Evolutionary conservation across 768 basidiomycete genomes (phyloP), one percentile per base, ranked within the genome.

Genomic region (Lepiota venenata): DNA sequence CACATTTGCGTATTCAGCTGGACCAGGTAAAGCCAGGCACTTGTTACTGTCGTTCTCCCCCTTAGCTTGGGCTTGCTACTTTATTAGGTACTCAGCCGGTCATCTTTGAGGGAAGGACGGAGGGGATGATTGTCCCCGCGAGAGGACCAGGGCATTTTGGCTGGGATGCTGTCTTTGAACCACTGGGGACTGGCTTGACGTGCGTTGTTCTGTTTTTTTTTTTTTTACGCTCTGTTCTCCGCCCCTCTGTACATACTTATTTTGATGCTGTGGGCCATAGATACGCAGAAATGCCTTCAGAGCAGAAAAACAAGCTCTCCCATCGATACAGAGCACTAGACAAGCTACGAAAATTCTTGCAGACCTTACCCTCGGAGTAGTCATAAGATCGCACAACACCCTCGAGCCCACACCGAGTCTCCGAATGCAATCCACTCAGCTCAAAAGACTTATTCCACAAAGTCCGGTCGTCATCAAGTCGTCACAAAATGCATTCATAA

Each of bases 1-100:
- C 71, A 98, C 97, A 1, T 98, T 98, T 61, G 96, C 95, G 5
- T 98, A 97, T 66, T 89, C 88, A 37, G 75, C 86, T 0, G 93
- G 93, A 0, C 93, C 94, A 21, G 85, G 82, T 65, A 62, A 22
- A 56, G 21, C 32, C 48, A 4, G 7, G 9, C 25, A 5, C 25
- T n/a, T n/a, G n/a, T n/a, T n/a, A 25, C 25, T 25, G 2, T 25
- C 25, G 38, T 10, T 48, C 1, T 10, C 21, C 18, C 29, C 10
- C 16, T 3, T 44, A 16, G 38, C 21, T 14, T 27, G 15, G n/a
- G 36, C 38, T 25, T 25, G 15, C 41, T 18, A 43, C 44, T 1
- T 18, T 22, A 40, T 45, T 48, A 71, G 83, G 80, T 4, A 69
- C 80, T 2, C 86, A 92, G 55, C 91, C 93, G 0, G 73, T 94